phyloP scores from a whole-genome alignment of 345 rosid genomes.

The Pistacia atlantica region DNA sequence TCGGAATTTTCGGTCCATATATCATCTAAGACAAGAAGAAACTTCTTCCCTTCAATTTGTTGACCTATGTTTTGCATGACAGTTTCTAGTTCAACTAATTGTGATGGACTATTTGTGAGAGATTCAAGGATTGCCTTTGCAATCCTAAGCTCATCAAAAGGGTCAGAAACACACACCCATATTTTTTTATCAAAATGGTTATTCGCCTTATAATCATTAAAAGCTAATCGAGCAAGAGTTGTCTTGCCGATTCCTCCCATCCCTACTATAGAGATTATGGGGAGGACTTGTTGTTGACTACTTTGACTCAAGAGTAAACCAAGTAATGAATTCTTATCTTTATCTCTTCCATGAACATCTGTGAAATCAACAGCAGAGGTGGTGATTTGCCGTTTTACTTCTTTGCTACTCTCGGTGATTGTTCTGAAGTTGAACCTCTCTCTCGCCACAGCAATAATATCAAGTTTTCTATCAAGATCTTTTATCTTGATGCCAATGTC shows the following conservation, averaged over 20 bases:
- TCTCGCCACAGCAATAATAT: background rate
- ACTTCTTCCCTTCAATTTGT: background rate
- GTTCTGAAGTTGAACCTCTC: background rate
- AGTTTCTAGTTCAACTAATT: background rate
- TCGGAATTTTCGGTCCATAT: background rate
- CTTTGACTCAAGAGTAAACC: background rate
- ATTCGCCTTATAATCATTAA: background rate
- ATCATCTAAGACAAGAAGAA: background rate
- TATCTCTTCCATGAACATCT: background rate
- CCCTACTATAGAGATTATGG: background rate
- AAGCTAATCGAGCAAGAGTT: background rate
- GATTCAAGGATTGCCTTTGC: background rate
- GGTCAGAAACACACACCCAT: conserved; percentile 10
- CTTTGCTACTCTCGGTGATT: background rate
- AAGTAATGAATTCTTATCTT: background rate
- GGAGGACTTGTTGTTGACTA: background rate
- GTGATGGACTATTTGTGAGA: background rate
- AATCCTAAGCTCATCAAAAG: background rate
- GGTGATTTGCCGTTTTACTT: background rate
- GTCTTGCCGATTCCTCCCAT: background rate
- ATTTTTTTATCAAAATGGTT: background rate
- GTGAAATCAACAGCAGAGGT: background rate
- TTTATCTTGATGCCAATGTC: background rate
- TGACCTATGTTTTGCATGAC: background rate
- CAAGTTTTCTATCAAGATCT: background rate